Base-by-base conservation (phyloP, 441 rosid species). In the Hura crepitans region DNA sequence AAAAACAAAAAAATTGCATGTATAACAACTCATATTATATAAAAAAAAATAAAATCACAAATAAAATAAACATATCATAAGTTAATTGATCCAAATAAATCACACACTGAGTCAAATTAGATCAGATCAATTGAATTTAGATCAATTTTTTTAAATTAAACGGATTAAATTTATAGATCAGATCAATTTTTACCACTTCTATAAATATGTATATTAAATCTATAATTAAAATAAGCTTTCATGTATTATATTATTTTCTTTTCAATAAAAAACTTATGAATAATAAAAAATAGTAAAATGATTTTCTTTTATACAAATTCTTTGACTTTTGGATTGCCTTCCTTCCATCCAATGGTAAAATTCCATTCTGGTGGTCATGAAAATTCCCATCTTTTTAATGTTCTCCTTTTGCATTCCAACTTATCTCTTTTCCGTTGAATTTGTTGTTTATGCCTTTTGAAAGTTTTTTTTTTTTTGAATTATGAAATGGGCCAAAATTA, bases 301-400 rank as follows among this genome's bases (percentile, higher is more conserved):
- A 39, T 10, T 33, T 33, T 33, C 37, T 6, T 68, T 55, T 39
- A 43, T 55, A 56, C 72, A 68, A 68, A 9, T 42, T 18, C 64
- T 68, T 68, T 66, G 70, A 66, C 70, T 65, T 47, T 65, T 14
- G 8, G 0, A 46, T 49, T 28, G 27, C 1, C 42, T 68, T 42
- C 39, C 22, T 31, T 14, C 25, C 12, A 35, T 49, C 20, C 30
- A 60, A 60, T 22, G 66, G 33, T 57, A 30, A 54, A 62, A 51
- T 70, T 35, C 74, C 49, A 50, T 49, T 37, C 45, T 49, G 42
- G 59, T 50, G 61, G 74, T 70, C 35, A 22, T 22, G 23, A 39
- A 47, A 47, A 33, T 50, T 50, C 57, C 31, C 50, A 6, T 3
- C 30, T 56, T 25, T 30, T n/a, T 17, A 1, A 10, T 55, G n/a